Conservation (phyloP, 2,329 filamentous ascomycete genomes). For the Talaromyces rugulosus region DNA sequence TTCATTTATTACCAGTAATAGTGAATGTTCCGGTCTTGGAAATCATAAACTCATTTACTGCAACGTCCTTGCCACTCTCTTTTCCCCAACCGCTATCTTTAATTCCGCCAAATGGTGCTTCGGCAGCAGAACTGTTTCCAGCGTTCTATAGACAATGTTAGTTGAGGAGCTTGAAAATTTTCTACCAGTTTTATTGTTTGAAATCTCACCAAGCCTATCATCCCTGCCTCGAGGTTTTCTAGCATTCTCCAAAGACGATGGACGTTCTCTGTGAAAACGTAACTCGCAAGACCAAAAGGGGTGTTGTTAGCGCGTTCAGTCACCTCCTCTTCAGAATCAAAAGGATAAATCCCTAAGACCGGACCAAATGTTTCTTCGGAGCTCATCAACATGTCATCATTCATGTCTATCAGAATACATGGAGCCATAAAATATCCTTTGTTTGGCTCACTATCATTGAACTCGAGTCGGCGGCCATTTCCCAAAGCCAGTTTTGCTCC, state of each 20-base stretch:
- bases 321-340: slow-evolving; percentile 47
- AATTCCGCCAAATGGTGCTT: slow-evolving; percentile 21
- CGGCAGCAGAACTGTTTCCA: slow-evolving; percentile 19
- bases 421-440: slow-evolving; percentile 52
- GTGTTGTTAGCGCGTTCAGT: slow-evolving; percentile 39
- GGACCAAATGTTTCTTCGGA: slow-evolving; percentile 58
- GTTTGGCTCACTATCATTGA: slow-evolving; percentile 47
- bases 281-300: slow-evolving; percentile 44
- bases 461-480: slow-evolving; percentile 30
- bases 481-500: slow-evolving; percentile 49
- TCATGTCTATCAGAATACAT: slow-evolving; percentile 52
- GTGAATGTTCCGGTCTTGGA: slow-evolving; percentile 45
- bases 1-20: slow-evolving; percentile 15
- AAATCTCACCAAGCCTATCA: slow-evolving; percentile 28
- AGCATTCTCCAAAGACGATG: slow-evolving; percentile 39
- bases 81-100: slow-evolving; percentile 28
- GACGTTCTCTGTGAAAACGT: slow-evolving; percentile 44
- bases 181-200: neutral
- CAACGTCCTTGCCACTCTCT: slow-evolving; percentile 22
- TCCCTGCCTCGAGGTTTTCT: slow-evolving; percentile 41
- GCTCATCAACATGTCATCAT: slow-evolving; percentile 50
- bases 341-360: slow-evolving; percentile 56
- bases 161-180: neutral
- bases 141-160: slow-evolving; percentile 20
- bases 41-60: slow-evolving; percentile 37